These are phyloP conservation scores for Ramaria rubella DNA, from an alignment of 768 basidiomycete genomes.

Conservation along the genomic window DNA sequence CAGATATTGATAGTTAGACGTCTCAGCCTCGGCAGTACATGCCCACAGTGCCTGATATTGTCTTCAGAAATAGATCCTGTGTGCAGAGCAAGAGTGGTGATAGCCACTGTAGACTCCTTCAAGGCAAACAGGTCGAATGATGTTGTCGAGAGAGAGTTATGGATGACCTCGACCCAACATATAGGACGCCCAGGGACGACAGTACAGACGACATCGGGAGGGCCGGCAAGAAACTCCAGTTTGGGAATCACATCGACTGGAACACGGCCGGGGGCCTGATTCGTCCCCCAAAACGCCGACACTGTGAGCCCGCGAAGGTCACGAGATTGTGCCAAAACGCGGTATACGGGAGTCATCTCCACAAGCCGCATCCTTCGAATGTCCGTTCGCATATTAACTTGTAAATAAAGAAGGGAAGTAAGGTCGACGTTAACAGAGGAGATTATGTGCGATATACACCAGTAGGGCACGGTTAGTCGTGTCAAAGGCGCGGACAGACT, in stretches of 20 bases:
- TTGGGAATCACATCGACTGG: background rate
- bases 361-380: background rate
- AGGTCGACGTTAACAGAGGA: background rate
- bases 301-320: background rate
- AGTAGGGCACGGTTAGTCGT: background rate
- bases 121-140: too few relatives aligned
- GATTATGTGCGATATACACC: background rate
- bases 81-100: too few relatives aligned
- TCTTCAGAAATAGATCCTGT: too few relatives aligned
- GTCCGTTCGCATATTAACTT: background rate
- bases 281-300: background rate
- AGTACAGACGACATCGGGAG: background rate
- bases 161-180: background rate
- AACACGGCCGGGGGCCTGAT: background rate
- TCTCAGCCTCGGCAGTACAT: too few relatives aligned
- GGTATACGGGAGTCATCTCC: background rate
- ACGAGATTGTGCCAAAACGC: background rate
- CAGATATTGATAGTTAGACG: too few relatives aligned
- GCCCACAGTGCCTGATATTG: too few relatives aligned
- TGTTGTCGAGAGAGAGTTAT: background rate
- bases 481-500: background rate
- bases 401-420: background rate
- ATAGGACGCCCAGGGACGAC: background rate
- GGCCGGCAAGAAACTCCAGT: background rate
- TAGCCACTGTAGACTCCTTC: too few relatives aligned